These are phyloP conservation scores for Chlamydomonas eustigma DNA, from an alignment of 139 green algal species.

Conservation along the genomic window DNA sequence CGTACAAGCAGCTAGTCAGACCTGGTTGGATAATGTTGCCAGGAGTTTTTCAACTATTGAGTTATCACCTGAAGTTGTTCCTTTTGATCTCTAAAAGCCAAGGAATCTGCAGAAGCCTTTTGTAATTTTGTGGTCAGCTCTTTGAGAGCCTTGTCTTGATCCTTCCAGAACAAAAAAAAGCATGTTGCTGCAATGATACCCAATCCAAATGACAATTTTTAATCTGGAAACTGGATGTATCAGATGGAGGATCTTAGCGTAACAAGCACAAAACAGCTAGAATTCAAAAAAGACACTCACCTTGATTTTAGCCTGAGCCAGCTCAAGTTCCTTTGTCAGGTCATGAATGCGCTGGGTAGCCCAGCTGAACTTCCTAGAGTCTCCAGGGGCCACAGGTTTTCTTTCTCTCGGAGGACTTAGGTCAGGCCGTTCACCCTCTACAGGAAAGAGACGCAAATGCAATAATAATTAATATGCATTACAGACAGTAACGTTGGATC, in stretches of 20 bases:
- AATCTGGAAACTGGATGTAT: too few relatives aligned
- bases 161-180: neutral
- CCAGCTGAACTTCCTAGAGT: slow-evolving; percentile 50
- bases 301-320: slow-evolving; percentile 28
- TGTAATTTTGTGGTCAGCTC: neutral
- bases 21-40: too few relatives aligned
- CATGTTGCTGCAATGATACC: too few relatives aligned
- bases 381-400: slow-evolving; percentile 15
- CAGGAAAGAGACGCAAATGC: neutral
- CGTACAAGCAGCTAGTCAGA: too few relatives aligned
- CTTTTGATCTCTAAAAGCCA: neutral
- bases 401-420: slow-evolving; percentile 40
- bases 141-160: neutral
- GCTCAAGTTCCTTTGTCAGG: slow-evolving; percentile 43
- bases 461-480: neutral
- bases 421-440: slow-evolving; percentile 14
- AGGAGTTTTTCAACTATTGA: too few relatives aligned
- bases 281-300: too few relatives aligned
- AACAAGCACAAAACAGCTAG: too few relatives aligned
- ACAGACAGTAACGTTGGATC: neutral
- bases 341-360: slow-evolving; percentile 58
- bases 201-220: too few relatives aligned
- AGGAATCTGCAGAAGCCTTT: neutral
- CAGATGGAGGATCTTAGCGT: too few relatives aligned
- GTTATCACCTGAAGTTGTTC: neutral